Base-by-base conservation (phyloP, 495 filamentous ascomycete genomes). In the Amphirosellinia nigrospora region DNA sequence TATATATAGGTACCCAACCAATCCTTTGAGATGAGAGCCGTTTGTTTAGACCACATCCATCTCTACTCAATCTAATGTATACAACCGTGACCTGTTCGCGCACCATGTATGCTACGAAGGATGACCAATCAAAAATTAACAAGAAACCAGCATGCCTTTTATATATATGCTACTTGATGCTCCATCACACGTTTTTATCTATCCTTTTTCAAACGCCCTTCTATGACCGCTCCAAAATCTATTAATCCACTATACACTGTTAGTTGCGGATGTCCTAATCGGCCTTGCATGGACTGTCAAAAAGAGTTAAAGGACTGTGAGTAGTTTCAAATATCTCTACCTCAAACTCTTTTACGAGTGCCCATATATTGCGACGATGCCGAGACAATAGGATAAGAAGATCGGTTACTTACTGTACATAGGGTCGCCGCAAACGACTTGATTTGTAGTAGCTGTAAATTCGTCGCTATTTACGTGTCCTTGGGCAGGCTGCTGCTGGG, bases 351-450 rank as follows among this genome's bases (percentile, higher is more conserved):
- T 26, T 7, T 19, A 52, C 4, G 9, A 53, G 19, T 13, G 16
- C 10, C 19, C 4, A 36, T 1, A 21, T 30, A 56, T n/a, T 38
- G 16, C 6, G 26, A 21, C 19, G 7, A 21, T 19, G 28, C 11
- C 10, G 32, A 28, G 39, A 43, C 3, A 16, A 32, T 7, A 28
- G 10, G 11, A 46, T 16, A n/a, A 41, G 21, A 5, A 21, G 11
- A 30, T 65, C 2, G 21, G 19, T 34, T 41, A 69, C 66, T 69
- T 58, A 69, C 66, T 78, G 68, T 79, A 82, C 81, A 82, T 82
- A 19, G 77, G 75, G n/a, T 82, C 81, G 65, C 75, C 74, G 26
- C 75, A 74, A 64, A 69, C 72, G 69, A 81, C 76, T 58, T 81
- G 78, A 71, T 81, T 74, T 68, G 72, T 60, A 38, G 36, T 43